A percentile compares a stretch with the other conserved stretches of the same genome.
Conservation (phyloP, 169 alveolate genomes). For the Cryptosporidium viatorum region DNA sequence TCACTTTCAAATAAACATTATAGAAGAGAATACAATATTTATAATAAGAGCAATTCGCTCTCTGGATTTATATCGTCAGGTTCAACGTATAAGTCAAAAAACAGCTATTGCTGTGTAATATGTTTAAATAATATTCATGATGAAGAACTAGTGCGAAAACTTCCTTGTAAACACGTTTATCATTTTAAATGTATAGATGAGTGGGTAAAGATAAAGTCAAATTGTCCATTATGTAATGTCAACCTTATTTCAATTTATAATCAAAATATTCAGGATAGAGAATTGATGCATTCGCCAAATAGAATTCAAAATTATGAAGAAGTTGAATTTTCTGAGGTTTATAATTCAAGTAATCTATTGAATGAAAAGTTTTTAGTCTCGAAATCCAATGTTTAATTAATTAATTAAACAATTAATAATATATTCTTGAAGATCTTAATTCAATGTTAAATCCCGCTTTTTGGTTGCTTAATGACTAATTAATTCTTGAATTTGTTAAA, state of each 20-base stretch:
- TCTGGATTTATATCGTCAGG: conserved; percentile 15
- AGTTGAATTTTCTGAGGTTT: conserved; percentile 3
- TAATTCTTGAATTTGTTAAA: neutral
- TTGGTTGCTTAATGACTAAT: neutral
- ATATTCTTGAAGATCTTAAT: neutral
- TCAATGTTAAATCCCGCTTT: neutral
- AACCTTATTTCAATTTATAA: conserved; percentile 13
- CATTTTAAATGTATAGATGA: conserved; percentile 64
- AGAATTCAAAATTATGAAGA: conserved; percentile 14
- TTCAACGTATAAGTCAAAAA: conserved; percentile 27
- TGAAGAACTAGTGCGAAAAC: conserved; percentile 27
- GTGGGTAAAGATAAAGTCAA: conserved; percentile 51
- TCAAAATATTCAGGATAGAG: conserved; percentile 9
- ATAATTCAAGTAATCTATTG: neutral
- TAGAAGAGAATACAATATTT: neutral
- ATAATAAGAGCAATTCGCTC: neutral
- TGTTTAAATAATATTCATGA: conserved; percentile 53
- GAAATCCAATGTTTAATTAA: neutral
- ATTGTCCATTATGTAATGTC: conserved; percentile 59
- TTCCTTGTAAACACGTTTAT: conserved; percentile 62
- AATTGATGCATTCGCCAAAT: neutral
- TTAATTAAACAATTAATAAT: neutral
- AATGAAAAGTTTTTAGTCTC: neutral
- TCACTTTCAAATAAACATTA: neutral
- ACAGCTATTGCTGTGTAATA: conserved; percentile 42